Evolutionary conservation across 78 protist species (phyloP).

Genomic region (Emiliania huxleyi): DNA sequence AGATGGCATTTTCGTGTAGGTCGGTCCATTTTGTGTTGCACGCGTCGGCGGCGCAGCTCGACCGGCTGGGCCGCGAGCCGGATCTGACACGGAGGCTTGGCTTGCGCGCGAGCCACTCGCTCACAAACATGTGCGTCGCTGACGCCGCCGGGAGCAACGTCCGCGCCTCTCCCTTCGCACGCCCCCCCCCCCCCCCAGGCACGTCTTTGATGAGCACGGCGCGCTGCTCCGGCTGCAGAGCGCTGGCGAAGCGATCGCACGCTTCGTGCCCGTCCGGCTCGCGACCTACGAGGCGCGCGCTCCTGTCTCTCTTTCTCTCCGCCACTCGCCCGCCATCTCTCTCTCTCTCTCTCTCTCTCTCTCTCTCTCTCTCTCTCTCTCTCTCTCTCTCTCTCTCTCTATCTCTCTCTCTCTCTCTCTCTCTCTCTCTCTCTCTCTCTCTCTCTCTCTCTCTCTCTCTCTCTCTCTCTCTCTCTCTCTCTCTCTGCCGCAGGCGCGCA

Average conservation of each 20-base stretch:
- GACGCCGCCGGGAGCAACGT: no score
- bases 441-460: no score
- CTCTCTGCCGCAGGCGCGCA: no score
- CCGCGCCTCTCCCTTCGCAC: no score
- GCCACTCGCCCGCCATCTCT: background rate
- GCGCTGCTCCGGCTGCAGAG: background rate
- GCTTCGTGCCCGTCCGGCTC: background rate
- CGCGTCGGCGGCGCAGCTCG: background rate
- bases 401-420: no score
- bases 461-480: no score
- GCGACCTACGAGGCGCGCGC: background rate
- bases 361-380: background rate
- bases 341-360: background rate
- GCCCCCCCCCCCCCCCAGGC: no score
- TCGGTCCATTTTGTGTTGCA: conserved; percentile 46
- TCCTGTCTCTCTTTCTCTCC: no score
- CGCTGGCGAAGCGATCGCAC: background rate
- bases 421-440: no score
- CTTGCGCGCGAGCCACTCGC: conserved; percentile 28
- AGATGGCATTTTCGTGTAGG: no score
- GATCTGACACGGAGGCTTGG: background rate
- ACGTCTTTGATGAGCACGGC: background rate
- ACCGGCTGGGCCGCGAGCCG: background rate
- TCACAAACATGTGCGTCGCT: no score
- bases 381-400: no score